Conservation (phyloP, 352 stramenopile species). For the Phytopythium oedochilum region DNA sequence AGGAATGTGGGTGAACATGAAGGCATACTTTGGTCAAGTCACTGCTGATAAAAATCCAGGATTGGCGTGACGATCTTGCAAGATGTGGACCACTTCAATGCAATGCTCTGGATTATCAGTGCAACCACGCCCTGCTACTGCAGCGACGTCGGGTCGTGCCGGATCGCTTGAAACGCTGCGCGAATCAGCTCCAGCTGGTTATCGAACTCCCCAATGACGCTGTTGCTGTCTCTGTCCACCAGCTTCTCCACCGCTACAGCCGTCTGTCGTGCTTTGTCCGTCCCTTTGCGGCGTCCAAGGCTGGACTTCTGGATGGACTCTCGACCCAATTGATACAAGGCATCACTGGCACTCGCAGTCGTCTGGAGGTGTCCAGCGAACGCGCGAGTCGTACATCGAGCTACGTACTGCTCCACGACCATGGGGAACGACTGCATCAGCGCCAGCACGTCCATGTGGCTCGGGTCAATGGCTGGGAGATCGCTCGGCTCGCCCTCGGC, state of each 20-base stretch:
- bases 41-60: no score
- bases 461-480: background rate
- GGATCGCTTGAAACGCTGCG: slow-evolving; percentile 20
- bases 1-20: background rate
- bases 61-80: no score
- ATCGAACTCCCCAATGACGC: slow-evolving; percentile 14
- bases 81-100: background rate
- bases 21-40: background rate
- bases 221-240: background rate
- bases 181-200: slow-evolving; percentile 36
- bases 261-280: background rate
- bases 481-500: background rate
- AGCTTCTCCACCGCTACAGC: background rate
- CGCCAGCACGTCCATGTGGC: slow-evolving; percentile 11
- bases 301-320: background rate
- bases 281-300: background rate
- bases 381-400: background rate
- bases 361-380: background rate
- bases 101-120: background rate
- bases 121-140: background rate
- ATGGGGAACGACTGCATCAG: slow-evolving; percentile 48
- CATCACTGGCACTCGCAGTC: background rate
- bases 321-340: background rate
- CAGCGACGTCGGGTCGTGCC: background rate
- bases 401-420: slow-evolving; percentile 42